Evolutionary conservation across 192 early-diverging fungal genomes (phyloP).

Genomic region (Geranomyces variabilis): DNA sequence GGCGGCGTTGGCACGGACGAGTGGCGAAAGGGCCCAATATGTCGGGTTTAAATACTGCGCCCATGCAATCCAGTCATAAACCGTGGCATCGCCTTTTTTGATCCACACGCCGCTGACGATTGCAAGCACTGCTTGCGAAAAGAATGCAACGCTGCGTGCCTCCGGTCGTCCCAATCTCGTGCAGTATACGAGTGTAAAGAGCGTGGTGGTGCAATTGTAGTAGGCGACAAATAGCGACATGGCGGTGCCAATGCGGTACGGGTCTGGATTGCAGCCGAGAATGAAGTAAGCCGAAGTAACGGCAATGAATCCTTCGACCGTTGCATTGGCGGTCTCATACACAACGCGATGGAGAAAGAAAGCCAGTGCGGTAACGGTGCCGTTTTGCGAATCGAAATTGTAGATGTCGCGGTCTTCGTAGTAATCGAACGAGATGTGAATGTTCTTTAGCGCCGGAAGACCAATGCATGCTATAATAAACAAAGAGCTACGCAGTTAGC

Average conservation of each 20-base stretch:
- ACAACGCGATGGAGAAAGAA: slow-evolving; percentile 40
- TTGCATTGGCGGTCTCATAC: slow-evolving; percentile 39
- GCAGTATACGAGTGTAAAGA: slow-evolving; percentile 43
- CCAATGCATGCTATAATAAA: slow-evolving; percentile 38
- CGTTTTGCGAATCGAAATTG: slow-evolving; percentile 39
- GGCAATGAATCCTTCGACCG: slow-evolving; percentile 33
- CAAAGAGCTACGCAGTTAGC: not conserved
- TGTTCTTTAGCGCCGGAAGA: slow-evolving; percentile 43
- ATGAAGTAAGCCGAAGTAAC: slow-evolving; percentile 32
- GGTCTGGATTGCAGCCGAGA: slow-evolving; percentile 35
- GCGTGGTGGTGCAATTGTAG: slow-evolving; percentile 42
- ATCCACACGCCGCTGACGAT: slow-evolving; percentile 40
- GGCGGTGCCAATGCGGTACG: slow-evolving; percentile 29
- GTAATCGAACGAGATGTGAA: slow-evolving; percentile 44
- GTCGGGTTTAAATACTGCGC: slow-evolving; percentile 43
- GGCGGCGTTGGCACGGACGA: slow-evolving; percentile 31
- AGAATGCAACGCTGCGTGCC: slow-evolving; percentile 40
- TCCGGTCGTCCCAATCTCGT: slow-evolving; percentile 35
- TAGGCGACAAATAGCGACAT: slow-evolving; percentile 34
- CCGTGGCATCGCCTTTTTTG: slow-evolving; percentile 33
- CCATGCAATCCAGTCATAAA: slow-evolving; percentile 37
- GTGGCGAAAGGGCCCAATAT: slow-evolving; percentile 39
- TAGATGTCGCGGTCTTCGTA: slow-evolving; percentile 44
- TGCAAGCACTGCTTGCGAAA: slow-evolving; percentile 37
- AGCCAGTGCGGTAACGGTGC: slow-evolving; percentile 21